Percentiles rank a stretch among this genome's conserved stretches.
Evolutionary conservation across 2,329 filamentous ascomycete species (phyloP).

Genomic region (Trichoderma atrobrunneum): DNA sequence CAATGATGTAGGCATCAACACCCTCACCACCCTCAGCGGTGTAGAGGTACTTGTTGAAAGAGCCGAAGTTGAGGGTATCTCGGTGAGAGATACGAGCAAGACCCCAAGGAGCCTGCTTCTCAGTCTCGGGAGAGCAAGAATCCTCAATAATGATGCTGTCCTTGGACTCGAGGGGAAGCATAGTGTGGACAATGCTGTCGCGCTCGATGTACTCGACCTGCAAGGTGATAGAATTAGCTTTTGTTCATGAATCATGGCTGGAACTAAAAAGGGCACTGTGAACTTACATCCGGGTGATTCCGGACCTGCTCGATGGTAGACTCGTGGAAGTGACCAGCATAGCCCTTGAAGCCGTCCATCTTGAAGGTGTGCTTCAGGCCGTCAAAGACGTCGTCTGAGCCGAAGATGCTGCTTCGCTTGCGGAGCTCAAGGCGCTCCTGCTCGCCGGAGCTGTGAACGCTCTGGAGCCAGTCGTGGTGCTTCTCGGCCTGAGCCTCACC

Average conservation of each 20-base stretch:
- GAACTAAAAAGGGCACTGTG: background rate
- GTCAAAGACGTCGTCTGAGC: conserved; percentile 67
- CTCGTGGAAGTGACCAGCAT: conserved; percentile 95
- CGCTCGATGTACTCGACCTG: conserved; percentile 97
- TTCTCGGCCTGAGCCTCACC: conserved; percentile 64
- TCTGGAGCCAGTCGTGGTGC: conserved; percentile 91
- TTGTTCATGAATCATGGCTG: background rate
- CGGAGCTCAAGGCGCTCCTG: conserved; percentile 77
- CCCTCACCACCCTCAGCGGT: conserved; percentile 87
- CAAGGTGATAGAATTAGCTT: background rate
- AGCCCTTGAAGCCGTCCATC: conserved; percentile 82
- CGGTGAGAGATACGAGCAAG: conserved; percentile 97
- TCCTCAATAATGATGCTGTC: conserved; percentile 35
- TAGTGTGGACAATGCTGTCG: conserved; percentile 86
- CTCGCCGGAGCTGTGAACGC: conserved; percentile 70
- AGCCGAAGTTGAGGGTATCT: conserved; percentile 78
- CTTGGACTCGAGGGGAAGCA: conserved; percentile 50
- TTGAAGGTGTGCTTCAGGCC: conserved; percentile 97
- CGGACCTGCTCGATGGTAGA: conserved; percentile 90
- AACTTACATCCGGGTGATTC: conserved; percentile 91
- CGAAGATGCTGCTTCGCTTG: conserved; percentile 76
- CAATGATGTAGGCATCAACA: conserved; percentile 97
- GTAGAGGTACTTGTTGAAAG: conserved; percentile 98
- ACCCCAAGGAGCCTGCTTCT: conserved; percentile 98
- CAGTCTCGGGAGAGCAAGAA: conserved; percentile 57